Conservation (phyloP, 2,329 filamentous ascomycete genomes). For the Fusarium nisikadoi region DNA sequence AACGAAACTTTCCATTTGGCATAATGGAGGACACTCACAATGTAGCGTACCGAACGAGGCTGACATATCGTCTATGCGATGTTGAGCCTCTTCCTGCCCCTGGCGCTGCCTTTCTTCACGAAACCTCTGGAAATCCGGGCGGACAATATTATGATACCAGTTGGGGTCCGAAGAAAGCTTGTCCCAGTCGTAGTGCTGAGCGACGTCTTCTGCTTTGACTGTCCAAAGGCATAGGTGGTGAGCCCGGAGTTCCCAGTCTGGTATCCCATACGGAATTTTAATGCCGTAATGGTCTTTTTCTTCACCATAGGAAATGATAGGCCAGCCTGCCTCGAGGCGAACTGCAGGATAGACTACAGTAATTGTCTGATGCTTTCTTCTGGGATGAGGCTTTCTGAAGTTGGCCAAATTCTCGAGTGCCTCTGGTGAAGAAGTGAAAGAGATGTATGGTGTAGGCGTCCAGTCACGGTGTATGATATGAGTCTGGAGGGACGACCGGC, state of each 20-base stretch:
- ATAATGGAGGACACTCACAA: background rate
- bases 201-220: background rate
- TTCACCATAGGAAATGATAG: background rate
- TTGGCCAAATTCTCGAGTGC: background rate
- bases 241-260: background rate
- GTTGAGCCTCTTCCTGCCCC: background rate
- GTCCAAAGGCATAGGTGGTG: background rate
- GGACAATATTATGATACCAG: background rate
- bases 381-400: background rate
- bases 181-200: background rate
- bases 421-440: background rate
- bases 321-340: background rate
- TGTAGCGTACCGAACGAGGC: background rate
- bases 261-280: background rate
- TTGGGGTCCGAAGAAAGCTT: background rate
- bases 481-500: background rate
- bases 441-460: background rate
- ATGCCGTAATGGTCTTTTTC: background rate
- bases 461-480: background rate
- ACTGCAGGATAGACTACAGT: background rate
- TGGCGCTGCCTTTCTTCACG: background rate
- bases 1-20: background rate
- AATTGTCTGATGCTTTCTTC: background rate
- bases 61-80: background rate
- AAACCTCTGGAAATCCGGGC: background rate